These are phyloP conservation scores for Skeletonema tropicum DNA, from an alignment of 108 stramenopile genomes.

Conservation along the genomic window DNA sequence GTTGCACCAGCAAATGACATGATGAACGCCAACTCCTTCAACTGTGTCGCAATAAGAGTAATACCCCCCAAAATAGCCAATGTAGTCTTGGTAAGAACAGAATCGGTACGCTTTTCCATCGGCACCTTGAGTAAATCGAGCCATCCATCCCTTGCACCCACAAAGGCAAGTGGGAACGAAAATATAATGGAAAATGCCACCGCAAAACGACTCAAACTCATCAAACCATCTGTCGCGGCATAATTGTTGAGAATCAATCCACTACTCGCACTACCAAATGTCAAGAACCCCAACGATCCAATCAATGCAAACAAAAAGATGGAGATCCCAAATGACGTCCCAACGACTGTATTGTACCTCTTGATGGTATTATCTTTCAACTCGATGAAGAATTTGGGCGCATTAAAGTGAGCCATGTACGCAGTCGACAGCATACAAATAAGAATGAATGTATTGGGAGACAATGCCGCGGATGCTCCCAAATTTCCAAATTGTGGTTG, in stretches of 20 bases:
- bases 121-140: slow-evolving; percentile 68
- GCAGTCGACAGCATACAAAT: slow-evolving; percentile 84
- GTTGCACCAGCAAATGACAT: slow-evolving; percentile 88
- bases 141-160: slow-evolving; percentile 73
- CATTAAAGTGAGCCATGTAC: slow-evolving; percentile 95
- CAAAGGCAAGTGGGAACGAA: slow-evolving; percentile 91
- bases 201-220: slow-evolving; percentile 73
- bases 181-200: slow-evolving; percentile 87
- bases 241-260: slow-evolving; percentile 93
- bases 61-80: slow-evolving; percentile 56
- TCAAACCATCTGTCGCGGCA: slow-evolving; percentile 72
- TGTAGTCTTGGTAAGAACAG: slow-evolving; percentile 53
- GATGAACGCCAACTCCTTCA: slow-evolving; percentile 81
- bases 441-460: slow-evolving; percentile 68
- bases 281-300: slow-evolving; percentile 78
- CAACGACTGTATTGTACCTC: slow-evolving; percentile 81
- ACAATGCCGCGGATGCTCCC: slow-evolving; percentile 60
- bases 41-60: slow-evolving; percentile 58
- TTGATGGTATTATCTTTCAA: slow-evolving; percentile 82
- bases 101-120: slow-evolving; percentile 36
- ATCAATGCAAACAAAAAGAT: slow-evolving; percentile 64
- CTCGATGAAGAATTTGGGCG: slow-evolving; percentile 92
- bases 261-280: slow-evolving; percentile 79
- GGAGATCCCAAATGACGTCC: slow-evolving; percentile 67
- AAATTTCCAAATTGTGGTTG: slow-evolving; percentile 53